Base-by-base conservation (phyloP, 2,329 filamentous ascomycete species). In the Calonectria henricotiae region DNA sequence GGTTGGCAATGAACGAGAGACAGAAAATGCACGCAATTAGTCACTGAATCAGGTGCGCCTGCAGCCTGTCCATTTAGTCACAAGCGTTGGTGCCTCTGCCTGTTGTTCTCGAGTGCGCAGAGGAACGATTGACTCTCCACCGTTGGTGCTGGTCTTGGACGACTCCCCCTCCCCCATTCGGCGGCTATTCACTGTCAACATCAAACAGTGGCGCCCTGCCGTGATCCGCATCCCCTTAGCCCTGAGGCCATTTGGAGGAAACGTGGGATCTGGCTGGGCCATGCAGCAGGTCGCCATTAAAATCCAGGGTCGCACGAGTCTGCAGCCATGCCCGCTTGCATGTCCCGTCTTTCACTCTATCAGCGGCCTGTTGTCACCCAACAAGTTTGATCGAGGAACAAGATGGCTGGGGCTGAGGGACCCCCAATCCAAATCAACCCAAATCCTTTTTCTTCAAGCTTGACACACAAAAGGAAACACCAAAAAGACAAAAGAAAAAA, bases 271-370 rank as follows among this genome's bases (percentile, higher is more conserved):
- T 39, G 44, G 43, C 44, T 41, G 13, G 20, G 51, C 32, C 20
- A 55, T 55, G 51, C 51, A 35, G 37, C 55, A 27, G 25, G 32
- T 23, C 37, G 25, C 25, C 20, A 7, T 30, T 61, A 30, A 61
- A 61, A 61, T 61, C 43, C 55, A 61, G 55, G 55, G 55, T 61
- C 37, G 37, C 55, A 25, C 13, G n/a, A 7, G 13, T 58, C 25
- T 20, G 5, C 20, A 20, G 20, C 20, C 20, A 20, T 20, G 20
- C 20, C 20, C 20, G 20, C 43, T 27, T 61, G 37, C 15, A n/a
- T 43, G 23, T 43, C 30, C 30, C 1, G 11, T 23, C 37, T 8
- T 5, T 43, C 23, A 61, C 55, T 55, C 23, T 61, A 27, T 30
- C 37, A 11, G 55, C 37, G 37, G 15, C 23, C n/a, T 13, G 32